Base-by-base conservation (phyloP, 2,329 filamentous ascomycete species). In the Podosphaera leucotricha region DNA sequence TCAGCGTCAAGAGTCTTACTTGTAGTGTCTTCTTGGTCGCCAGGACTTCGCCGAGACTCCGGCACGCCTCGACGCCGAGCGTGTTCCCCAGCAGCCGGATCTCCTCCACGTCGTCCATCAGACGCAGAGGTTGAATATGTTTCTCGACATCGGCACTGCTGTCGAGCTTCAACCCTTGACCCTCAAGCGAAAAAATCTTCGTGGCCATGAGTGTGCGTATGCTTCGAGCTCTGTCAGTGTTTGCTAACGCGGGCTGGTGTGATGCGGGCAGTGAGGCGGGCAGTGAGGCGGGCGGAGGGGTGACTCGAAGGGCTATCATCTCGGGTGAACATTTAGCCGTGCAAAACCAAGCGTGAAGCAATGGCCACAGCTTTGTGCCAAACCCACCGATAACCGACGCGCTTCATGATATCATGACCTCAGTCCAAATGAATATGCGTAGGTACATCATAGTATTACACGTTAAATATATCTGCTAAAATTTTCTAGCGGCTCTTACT, bases 61-160 rank as follows among this genome's bases (percentile, higher is more conserved):
- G 77, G 59, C 80, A 92, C 41, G 90, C 90, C 41, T 77, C 81
- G 44, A 94, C 76, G 44, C 90, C 90, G 43, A 95, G 67, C 1
- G 90, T 95, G 66, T 98, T 98, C 49, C 87, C 90, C 45, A 83
- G 69, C 40, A 98, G 70, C 53, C 75, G 75, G 52, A 98, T 75
- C 62, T 94, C 85, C 59, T 92, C 84, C 46, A 92, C 70, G 55
- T 85, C 71, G 45, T 72, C 63, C 63, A 76, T 78, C 46, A 75
- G 72, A 49, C 73, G 67, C 48, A 98, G 73, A 42, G 72, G 70
- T 53, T 77, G 71, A 57, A 94, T 81, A 61, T 94, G 78, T 52
- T 80, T 67, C 61, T 90, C 80, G 48, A 95, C 72, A 61, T 95
- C 85, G 51, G 75, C 79, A 43, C 82, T 83, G 36, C 78, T 83